Evolutionary conservation across 768 basidiomycete species (phyloP).

Genomic region (Atractiella rhizophila): DNA sequence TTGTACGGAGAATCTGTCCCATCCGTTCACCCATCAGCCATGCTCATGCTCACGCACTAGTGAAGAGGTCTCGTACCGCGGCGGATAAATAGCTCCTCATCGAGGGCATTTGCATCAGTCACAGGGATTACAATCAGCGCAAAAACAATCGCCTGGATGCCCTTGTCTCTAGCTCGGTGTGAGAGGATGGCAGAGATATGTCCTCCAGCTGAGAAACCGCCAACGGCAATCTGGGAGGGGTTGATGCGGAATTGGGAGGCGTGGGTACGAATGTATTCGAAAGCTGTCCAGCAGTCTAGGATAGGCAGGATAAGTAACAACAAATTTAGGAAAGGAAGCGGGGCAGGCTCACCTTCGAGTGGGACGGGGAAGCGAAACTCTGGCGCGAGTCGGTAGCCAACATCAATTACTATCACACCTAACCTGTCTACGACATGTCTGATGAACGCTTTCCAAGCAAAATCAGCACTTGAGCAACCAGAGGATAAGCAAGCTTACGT

Average conservation of each 20-base stretch:
- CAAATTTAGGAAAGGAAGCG: too few relatives aligned
- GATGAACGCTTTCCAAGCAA: too few relatives aligned
- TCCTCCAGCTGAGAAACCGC: slow-evolving; percentile 7
- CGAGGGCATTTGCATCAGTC: slow-evolving; percentile 6
- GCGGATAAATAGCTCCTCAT: background rate
- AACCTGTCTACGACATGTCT: background rate
- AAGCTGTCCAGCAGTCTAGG: slow-evolving; percentile 6
- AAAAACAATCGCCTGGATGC: background rate
- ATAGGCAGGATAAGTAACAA: too few relatives aligned
- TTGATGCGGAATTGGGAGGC: background rate
- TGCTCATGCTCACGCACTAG: background rate
- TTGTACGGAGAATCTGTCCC: background rate
- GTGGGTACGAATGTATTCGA: background rate
- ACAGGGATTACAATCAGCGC: slow-evolving; percentile 7
- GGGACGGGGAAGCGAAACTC: slow-evolving; percentile 6
- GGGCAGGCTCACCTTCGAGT: too few relatives aligned
- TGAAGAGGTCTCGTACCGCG: background rate
- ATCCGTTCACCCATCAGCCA: background rate
- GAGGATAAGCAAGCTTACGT: too few relatives aligned
- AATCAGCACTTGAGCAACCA: too few relatives aligned
- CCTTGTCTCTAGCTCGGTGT: slow-evolving; percentile 1
- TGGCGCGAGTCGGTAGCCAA: slow-evolving; percentile 6
- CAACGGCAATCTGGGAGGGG: slow-evolving; percentile 2
- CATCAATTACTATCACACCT: slow-evolving; percentile 1
- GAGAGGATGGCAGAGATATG: slow-evolving; percentile 6